Evolutionary conservation across 2,329 filamentous ascomycete genomes (phyloP).

Genomic region (Periconia sp.): DNA sequence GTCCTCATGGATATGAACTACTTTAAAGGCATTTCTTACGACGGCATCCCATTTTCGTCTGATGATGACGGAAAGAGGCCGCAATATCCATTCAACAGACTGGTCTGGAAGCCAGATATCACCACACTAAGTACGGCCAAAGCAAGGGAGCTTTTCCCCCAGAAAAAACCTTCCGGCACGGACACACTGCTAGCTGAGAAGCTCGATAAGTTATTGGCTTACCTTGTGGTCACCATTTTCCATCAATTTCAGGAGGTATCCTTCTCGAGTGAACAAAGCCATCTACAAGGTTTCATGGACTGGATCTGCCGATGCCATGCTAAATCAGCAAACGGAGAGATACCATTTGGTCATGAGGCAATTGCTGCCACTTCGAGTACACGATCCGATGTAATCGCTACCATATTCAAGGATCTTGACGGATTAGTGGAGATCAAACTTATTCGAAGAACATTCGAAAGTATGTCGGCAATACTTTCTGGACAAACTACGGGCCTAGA

Average conservation of each 20-base stretch:
- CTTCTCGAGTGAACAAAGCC: neutral
- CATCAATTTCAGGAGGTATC: neutral
- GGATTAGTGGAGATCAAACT: slow-evolving; percentile 18
- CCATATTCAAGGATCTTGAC: slow-evolving; percentile 12
- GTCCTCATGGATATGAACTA: slow-evolving; percentile 13
- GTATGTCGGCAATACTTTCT: slow-evolving; percentile 12
- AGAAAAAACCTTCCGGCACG: neutral
- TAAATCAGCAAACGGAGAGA: neutral
- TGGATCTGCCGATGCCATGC: slow-evolving; percentile 4
- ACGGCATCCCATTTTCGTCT: neutral
- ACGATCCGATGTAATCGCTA: slow-evolving; percentile 7
- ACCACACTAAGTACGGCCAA: slow-evolving; percentile 5
- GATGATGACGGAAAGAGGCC: neutral
- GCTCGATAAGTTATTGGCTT: slow-evolving; percentile 3
- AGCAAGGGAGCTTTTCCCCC: slow-evolving; percentile 8
- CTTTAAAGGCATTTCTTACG: slow-evolving; percentile 8
- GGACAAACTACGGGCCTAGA: slow-evolving; percentile 14
- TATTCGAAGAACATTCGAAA: slow-evolving; percentile 21
- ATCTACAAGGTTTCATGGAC: slow-evolving; percentile 3
- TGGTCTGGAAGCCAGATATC: slow-evolving; percentile 29
- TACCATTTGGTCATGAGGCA: slow-evolving; percentile 3
- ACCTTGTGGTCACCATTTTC: slow-evolving; percentile 4
- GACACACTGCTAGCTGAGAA: neutral
- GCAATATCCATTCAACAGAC: slow-evolving; percentile 14
- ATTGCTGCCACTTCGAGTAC: neutral